Conservation (phyloP, 2,329 filamentous ascomycete genomes). For the Penicillium verrucosum region DNA sequence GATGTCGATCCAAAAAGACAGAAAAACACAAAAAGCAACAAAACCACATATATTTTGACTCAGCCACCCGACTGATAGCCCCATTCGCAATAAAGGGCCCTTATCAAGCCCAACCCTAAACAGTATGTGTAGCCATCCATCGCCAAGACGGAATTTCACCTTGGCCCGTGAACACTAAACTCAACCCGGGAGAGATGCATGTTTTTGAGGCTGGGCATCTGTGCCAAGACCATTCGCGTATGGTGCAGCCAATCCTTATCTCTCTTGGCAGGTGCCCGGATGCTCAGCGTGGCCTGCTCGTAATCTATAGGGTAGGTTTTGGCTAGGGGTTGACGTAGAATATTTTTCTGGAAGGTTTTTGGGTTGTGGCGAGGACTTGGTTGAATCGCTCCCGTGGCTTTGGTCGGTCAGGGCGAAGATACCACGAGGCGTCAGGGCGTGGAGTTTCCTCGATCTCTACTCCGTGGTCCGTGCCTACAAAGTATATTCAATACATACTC, state of each 20-base stretch:
- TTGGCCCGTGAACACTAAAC: not conserved
- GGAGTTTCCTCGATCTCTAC: not conserved
- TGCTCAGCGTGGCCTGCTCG: not conserved
- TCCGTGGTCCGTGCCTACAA: not conserved
- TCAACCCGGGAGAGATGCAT: not conserved
- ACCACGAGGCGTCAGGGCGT: not conserved
- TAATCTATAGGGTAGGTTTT: not conserved
- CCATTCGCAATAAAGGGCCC: not conserved
- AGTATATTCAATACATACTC: not conserved
- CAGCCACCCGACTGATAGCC: not conserved
- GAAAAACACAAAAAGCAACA: not conserved
- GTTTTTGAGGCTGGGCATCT: not conserved
- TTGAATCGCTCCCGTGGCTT: not conserved
- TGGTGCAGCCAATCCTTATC: constrained; percentile 4
- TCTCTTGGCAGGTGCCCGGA: not conserved
- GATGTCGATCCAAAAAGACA: not conserved
- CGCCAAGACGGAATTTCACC: not conserved
- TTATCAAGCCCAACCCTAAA: not conserved
- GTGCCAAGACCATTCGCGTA: not conserved
- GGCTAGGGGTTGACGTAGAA: not conserved
- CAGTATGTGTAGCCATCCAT: not conserved
- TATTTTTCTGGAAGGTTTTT: not conserved
- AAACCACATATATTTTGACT: not conserved
- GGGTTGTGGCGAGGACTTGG: not conserved
- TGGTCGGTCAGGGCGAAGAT: too few species aligned